A percentile compares a stretch with the other conserved stretches of the same genome.
phyloP scores from a whole-genome alignment of 1,284 basidiomycete species.

The Cerioporus squamosus region DNA sequence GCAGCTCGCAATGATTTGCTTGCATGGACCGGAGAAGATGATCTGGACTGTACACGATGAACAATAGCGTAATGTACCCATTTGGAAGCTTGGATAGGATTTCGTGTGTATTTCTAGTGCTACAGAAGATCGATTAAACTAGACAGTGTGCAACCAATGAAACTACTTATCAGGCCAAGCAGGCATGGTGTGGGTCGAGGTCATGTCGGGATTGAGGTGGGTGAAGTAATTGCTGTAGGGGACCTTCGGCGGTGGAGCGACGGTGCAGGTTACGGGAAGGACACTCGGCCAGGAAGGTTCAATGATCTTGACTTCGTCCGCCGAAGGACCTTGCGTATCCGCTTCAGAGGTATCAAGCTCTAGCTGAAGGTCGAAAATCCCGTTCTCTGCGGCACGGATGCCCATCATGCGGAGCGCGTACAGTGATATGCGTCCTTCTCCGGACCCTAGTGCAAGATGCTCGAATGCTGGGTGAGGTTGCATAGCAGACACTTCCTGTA shows the following conservation, averaged over 20 bases:
- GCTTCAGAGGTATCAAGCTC: constrained; percentile 3
- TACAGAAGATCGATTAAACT: too few relatives aligned
- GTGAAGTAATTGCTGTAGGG: not conserved
- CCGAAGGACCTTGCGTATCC: not conserved
- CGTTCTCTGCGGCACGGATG: constrained; percentile 11
- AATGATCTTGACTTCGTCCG: not conserved
- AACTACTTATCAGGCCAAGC: not conserved
- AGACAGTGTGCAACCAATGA: too few relatives aligned
- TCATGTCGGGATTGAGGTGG: constrained; percentile 2
- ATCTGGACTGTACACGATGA: too few relatives aligned
- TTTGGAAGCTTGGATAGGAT: too few relatives aligned
- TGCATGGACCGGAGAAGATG: too few relatives aligned
- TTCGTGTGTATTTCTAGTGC: too few relatives aligned
- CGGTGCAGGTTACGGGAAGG: constrained; percentile 2
- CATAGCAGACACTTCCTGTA: constrained; percentile 15
- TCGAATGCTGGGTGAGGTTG: constrained; percentile 12
- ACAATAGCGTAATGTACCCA: too few relatives aligned
- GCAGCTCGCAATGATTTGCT: too few relatives aligned
- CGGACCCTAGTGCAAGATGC: constrained; percentile 17
- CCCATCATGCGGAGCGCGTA: constrained; percentile 16
- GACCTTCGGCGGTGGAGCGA: constrained; percentile 2
- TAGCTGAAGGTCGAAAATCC: constrained; percentile 14
- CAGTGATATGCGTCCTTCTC: constrained; percentile 14
- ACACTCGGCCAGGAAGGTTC: constrained; percentile 5
- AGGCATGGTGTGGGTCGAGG: not conserved